Evolutionary conservation across 768 basidiomycete genomes (phyloP).

Genomic region (Auriscalpium microsporum): DNA sequence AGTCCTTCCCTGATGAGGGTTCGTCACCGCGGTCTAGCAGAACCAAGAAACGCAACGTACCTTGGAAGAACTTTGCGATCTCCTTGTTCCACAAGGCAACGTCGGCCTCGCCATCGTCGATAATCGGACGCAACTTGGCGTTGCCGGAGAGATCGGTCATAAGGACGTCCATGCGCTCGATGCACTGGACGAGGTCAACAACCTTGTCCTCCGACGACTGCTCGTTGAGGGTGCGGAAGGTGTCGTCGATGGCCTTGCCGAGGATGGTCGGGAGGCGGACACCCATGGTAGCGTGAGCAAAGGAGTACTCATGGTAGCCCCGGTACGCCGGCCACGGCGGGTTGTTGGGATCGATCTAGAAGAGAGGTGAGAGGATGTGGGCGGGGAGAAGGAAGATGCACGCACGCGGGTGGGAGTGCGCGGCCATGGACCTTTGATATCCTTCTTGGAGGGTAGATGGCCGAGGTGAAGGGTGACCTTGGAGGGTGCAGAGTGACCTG

Average conservation of each 20-base stretch:
- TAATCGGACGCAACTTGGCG: conserved; percentile 75
- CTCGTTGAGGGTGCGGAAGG: conserved; percentile 80
- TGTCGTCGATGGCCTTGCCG: conserved; percentile 92
- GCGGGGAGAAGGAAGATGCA: conserved; percentile 11
- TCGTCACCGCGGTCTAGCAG: too few species aligned
- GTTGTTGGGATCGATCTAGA: conserved; percentile 72
- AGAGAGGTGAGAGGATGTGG: neutral
- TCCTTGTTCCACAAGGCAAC: conserved; percentile 97
- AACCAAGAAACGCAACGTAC: conserved; percentile 28
- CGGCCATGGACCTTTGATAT: conserved; percentile 66
- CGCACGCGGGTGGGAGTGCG: conserved; percentile 61
- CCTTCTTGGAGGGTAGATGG: conserved; percentile 64
- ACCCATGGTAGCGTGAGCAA: conserved; percentile 91
- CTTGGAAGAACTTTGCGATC: conserved; percentile 90
- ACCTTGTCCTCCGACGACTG: conserved; percentile 76
- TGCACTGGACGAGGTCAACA: conserved; percentile 76
- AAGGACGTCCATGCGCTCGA: conserved; percentile 83
- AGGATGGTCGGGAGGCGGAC: conserved; percentile 92
- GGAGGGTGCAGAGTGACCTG: conserved; percentile 30
- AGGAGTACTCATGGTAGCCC: conserved; percentile 75
- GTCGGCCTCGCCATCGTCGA: conserved; percentile 88
- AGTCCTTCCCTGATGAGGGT: conserved; percentile 57
- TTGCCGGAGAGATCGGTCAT: conserved; percentile 84
- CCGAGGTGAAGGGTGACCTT: conserved; percentile 66
- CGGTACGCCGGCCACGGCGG: conserved; percentile 78